Conservation (phyloP, 2,329 filamentous ascomycete genomes). For the Eurotiales sp. region DNA sequence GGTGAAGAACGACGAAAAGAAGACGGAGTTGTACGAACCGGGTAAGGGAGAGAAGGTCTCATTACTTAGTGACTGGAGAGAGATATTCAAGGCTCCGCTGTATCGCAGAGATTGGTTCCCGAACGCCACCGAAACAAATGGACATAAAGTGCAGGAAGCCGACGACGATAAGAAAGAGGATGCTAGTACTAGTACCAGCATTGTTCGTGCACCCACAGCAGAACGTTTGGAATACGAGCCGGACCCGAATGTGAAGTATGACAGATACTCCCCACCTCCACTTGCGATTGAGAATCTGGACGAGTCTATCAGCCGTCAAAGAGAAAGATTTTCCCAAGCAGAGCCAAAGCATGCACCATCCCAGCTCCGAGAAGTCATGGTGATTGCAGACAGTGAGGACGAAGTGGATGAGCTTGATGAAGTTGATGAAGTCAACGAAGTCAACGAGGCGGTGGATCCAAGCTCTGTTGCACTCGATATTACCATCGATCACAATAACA, state of each 20-base stretch:
- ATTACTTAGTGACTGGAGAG: constrained; percentile 45
- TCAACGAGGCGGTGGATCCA: too few species aligned
- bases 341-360: background rate
- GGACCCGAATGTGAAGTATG: background rate
- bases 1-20: constrained; percentile 18
- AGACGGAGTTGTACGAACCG: constrained; percentile 32
- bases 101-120: constrained; percentile 24
- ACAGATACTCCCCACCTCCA: constrained; percentile 14
- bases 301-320: constrained; percentile 10
- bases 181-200: too few species aligned
- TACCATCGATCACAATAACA: too few species aligned
- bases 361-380: background rate
- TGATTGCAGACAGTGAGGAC: constrained; percentile 10
- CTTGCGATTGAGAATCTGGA: constrained; percentile 13
- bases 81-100: constrained; percentile 38
- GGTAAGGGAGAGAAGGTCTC: constrained; percentile 42
- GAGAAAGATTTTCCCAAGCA: background rate
- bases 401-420: background rate
- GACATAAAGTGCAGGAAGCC: background rate
- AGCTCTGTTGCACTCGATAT: too few species aligned
- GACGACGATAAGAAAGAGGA: background rate
- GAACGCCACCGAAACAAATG: background rate
- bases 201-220: background rate
- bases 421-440: background rate
- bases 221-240: background rate